Evolutionary conservation across 108 stramenopile genomes (phyloP), one percentile per base, ranked within the genome.

Genomic region (Skeletonema costatum): DNA sequence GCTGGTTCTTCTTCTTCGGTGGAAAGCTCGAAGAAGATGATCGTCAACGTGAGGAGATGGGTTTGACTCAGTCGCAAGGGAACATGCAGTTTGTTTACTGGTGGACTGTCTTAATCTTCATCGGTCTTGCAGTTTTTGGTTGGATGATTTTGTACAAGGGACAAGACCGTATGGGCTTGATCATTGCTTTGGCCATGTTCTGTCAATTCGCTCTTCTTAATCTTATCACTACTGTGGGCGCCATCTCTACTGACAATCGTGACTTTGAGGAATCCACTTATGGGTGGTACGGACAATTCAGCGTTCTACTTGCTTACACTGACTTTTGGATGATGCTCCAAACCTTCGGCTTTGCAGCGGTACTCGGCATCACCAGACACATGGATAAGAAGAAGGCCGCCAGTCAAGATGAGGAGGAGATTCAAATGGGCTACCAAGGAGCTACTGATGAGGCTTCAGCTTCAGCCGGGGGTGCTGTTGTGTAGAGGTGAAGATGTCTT

Each of bases 271-370:
- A 87, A 39, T 71, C 66, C 17, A 35, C 75, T 36, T 78, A 70
- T 61, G 89, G 89, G 32, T 87, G 83, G 71, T 89, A 87, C 65
- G 87, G 87, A 11, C 89, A 89, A 70, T 84, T 80, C 41, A 58
- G 78, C 51, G 87, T 87, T 5, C 75, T 89, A 30, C 76, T 89
- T 44, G 87, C 83, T 32, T 86, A 87, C 19, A 84, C 87, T 63
- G 76, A 86, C 66, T 85, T 85, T 60, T 86, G 85, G 79, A 78
- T 83, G 64, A 48, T 87, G 56, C 19, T 56, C 53, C 53, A 56
- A 21, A 56, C 53, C 0, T 56, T 56, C 9, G 53, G 53, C 2
- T 56, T 56, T 56, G 53, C 53, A 4, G 19, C 4, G 4, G 53
- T 56, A 10, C 53, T 56, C 21, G 25, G 5, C 4, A 4, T 56